Evolutionary conservation across 371 early-diverging fungal species (phyloP).

Genomic region (Mucor indicus): DNA sequence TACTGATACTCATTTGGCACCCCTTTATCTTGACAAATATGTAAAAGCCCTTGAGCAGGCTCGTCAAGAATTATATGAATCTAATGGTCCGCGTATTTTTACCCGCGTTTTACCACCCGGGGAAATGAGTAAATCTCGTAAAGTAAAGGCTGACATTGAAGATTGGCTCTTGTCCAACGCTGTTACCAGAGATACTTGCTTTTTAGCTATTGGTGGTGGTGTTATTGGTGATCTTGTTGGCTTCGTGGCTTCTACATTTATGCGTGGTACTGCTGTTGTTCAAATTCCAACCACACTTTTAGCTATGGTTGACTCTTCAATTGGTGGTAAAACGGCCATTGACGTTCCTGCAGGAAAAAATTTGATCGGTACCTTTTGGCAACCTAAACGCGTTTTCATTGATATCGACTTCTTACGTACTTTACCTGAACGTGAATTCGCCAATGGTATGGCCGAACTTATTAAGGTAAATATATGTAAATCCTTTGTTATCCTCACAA

Average conservation of each 20-base stretch:
- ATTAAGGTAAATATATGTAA: conserved; percentile 62
- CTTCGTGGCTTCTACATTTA: conserved; percentile 95
- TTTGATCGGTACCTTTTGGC: conserved; percentile 96
- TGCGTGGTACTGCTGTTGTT: conserved; percentile 93
- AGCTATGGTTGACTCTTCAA: conserved; percentile 97
- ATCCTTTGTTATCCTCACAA: neutral
- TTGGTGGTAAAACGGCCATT: conserved; percentile 97
- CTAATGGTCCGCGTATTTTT: conserved; percentile 63
- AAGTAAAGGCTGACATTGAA: conserved; percentile 84
- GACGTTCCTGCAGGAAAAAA: conserved; percentile 97
- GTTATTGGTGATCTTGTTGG: conserved; percentile 97
- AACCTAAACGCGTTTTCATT: conserved; percentile 91
- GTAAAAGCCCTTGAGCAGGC: conserved; percentile 41
- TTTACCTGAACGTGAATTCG: conserved; percentile 90
- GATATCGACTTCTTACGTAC: conserved; percentile 86
- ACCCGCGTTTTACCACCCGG: conserved; percentile 86
- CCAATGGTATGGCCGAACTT: conserved; percentile 97
- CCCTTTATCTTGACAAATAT: conserved; percentile 68
- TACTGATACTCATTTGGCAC: conserved; percentile 85
- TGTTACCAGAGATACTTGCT: conserved; percentile 92
- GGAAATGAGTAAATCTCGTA: conserved; percentile 87
- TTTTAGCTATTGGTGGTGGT: conserved; percentile 96
- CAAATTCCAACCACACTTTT: conserved; percentile 96
- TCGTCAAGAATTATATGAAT: conserved; percentile 20
- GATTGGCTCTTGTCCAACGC: conserved; percentile 85